A percentile compares a stretch with the other conserved stretches of the same genome.
phyloP scores from a whole-genome alignment of 495 filamentous ascomycete genomes.

The Schizothecium vesticola region DNA sequence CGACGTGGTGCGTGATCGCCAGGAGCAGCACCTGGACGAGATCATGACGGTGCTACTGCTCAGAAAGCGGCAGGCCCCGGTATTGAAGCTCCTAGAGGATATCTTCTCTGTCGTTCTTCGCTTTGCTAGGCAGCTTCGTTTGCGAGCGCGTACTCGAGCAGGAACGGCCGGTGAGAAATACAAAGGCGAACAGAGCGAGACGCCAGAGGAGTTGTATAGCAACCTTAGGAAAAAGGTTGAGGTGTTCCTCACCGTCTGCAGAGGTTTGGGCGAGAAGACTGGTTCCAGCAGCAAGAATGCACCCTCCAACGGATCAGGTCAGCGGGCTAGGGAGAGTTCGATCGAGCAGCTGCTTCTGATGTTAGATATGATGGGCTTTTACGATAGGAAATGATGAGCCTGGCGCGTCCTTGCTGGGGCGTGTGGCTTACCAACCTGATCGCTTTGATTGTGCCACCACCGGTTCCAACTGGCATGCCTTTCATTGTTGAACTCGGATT shows the following conservation, averaged over 20 bases:
- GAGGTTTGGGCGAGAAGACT: conserved; percentile 55
- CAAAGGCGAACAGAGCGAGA: conserved; percentile 26
- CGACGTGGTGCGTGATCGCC: conserved; percentile 59
- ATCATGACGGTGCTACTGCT: conserved; percentile 73
- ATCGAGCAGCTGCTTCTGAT: conserved; percentile 50
- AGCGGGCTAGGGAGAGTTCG: conserved; percentile 37
- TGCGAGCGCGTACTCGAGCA: conserved; percentile 18
- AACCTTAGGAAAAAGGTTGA: conserved; percentile 62
- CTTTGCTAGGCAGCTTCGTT: conserved; percentile 46
- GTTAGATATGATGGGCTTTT: conserved; percentile 60
- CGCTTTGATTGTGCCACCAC: too few relatives aligned
- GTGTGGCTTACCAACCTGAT: neutral
- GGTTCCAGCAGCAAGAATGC: conserved; percentile 40
- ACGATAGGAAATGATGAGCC: conserved; percentile 23
- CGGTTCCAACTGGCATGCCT: neutral
- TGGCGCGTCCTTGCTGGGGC: neutral
- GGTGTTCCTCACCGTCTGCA: conserved; percentile 61
- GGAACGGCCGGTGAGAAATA: neutral
- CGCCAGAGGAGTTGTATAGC: conserved; percentile 51
- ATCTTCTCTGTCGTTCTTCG: conserved; percentile 67
- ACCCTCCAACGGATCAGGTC: neutral
- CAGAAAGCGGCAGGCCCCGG: conserved; percentile 60
- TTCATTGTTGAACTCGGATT: neutral
- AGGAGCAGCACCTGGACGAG: conserved; percentile 70
- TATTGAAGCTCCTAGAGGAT: conserved; percentile 68